Evolutionary conservation across 1,139 yeast genomes (phyloP), one percentile per base, ranked within the genome.

Genomic region (Suhomyces bribrorum): DNA sequence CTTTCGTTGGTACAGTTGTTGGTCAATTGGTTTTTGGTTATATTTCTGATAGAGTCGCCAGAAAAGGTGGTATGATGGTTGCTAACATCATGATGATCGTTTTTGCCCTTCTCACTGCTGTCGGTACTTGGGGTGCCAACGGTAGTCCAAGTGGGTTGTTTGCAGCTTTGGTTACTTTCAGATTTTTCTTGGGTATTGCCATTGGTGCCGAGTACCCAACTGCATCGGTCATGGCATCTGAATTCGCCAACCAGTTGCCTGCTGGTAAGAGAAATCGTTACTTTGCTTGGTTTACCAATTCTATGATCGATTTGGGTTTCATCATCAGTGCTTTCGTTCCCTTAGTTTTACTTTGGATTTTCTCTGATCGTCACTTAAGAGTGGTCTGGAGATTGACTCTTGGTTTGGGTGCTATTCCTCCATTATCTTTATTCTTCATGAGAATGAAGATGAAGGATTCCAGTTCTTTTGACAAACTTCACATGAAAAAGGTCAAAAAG

Each of bases 181-280:
- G 97, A 59, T 86, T 87, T 64, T 85, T 90, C 61, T 69, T 90
- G 38, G 97, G 96, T 61, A 73, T 85, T 49, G 94, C 89, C 47
- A 78, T 80, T 54, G 92, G 92, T 49, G 90, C 95, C 36, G 97
- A 90, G 66, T 90, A 90, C 59, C 96, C 96, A 31, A 84, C 95
- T 16, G 88, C 96, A 26, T 86, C 96, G 2, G 94, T 90, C 18
- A 95, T 95, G 33, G 88, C 95, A 48, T 90, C 96, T 22, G 97
- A 90, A 64, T 94, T 95, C 33, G 83, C 95, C 29, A 81, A 85
- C 42, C 69, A 79, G 52, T 69, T 89, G 53, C 87, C 94, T 18
- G 73, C 81, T 11, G 95, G 95, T 44, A 73, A 76, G 44, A 83
- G 97, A 69, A 90, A 90, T 66, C 75, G 96, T 62, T 89, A 85